phyloP scores from a whole-genome alignment of 208 protist genomes.

The Wallacemonas sp. region DNA sequence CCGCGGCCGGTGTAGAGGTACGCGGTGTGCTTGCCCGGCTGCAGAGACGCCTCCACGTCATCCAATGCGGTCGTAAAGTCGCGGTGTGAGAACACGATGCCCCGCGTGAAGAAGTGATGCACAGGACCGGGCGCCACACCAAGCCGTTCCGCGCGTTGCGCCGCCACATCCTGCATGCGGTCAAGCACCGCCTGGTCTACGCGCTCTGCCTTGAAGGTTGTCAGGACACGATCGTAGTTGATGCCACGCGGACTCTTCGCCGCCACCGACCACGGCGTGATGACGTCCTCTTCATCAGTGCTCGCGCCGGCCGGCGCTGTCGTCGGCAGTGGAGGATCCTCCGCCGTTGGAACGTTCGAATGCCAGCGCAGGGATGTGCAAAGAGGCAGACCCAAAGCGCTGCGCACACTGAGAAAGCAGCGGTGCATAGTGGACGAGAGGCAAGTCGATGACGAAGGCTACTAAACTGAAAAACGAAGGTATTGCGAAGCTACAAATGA shows the following conservation, averaged over 20 bases:
- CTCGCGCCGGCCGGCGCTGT: not conserved
- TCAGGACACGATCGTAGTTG: constrained; percentile 82
- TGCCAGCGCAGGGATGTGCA: not conserved
- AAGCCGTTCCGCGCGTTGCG: constrained; percentile 12
- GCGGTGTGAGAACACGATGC: constrained; percentile 98
- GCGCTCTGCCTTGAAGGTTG: constrained; percentile 73
- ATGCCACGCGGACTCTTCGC: constrained; percentile 77
- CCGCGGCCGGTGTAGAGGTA: constrained; percentile 99
- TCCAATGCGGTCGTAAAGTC: constrained; percentile 95
- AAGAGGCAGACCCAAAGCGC: not conserved
- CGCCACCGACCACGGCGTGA: constrained; percentile 80
- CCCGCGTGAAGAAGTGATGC: constrained; percentile 94
- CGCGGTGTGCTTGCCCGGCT: constrained; percentile 75
- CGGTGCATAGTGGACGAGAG: not conserved
- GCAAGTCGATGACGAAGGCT: not conserved
- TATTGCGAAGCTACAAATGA: too few relatives aligned
- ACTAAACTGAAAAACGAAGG: not conserved
- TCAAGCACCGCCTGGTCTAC: constrained; percentile 45
- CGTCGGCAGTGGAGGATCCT: not conserved
- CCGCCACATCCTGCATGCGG: constrained; percentile 35
- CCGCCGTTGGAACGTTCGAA: not conserved
- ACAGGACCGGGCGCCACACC: constrained; percentile 16
- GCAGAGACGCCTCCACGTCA: constrained; percentile 66
- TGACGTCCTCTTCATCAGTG: constrained; percentile 33
- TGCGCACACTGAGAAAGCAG: not conserved